Conservation (phyloP, 2,329 filamentous ascomycete genomes). For the Penicillium sp. region DNA sequence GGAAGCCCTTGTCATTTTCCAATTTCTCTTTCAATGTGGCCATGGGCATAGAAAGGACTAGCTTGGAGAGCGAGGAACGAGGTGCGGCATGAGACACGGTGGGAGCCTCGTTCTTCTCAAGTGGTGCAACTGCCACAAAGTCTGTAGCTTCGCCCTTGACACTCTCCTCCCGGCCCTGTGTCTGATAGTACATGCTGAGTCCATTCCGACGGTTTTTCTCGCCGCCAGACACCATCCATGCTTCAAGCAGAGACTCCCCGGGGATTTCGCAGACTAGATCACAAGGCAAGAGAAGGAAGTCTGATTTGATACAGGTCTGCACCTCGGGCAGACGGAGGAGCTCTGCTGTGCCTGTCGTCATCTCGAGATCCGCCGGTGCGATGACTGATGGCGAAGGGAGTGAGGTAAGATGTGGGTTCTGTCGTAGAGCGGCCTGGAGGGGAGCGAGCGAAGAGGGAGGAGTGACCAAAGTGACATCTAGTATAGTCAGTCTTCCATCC, state of each 20-base stretch:
- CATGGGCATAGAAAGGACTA: slow-evolving; percentile 84
- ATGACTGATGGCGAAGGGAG: slow-evolving; percentile 64
- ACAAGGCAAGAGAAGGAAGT: slow-evolving; percentile 90
- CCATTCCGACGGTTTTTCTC: slow-evolving; percentile 69
- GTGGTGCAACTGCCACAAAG: slow-evolving; percentile 76
- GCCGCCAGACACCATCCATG: slow-evolving; percentile 78
- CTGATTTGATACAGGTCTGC: slow-evolving; percentile 71
- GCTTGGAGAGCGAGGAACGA: slow-evolving; percentile 58
- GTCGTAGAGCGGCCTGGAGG: slow-evolving; percentile 48
- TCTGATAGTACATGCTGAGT: slow-evolving; percentile 87
- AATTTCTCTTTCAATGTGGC: slow-evolving; percentile 83
- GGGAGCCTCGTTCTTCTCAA: slow-evolving; percentile 54
- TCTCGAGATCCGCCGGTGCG: slow-evolving; percentile 71
- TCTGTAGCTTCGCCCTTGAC: slow-evolving; percentile 92
- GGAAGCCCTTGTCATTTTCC: slow-evolving; percentile 66
- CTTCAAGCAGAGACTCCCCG: slow-evolving; percentile 77
- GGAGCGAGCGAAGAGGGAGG: slow-evolving; percentile 46
- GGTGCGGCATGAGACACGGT: slow-evolving; percentile 3
- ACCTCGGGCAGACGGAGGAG: slow-evolving; percentile 83
- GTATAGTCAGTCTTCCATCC: slow-evolving; percentile 7
- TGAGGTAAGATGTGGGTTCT: slow-evolving; percentile 53
- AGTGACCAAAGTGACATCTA: slow-evolving; percentile 51
- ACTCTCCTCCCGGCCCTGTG: slow-evolving; percentile 66
- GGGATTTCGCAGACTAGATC: slow-evolving; percentile 89
- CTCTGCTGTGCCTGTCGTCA: slow-evolving; percentile 86